Evolutionary conservation across 1,139 yeast genomes (phyloP), one percentile per base, ranked within the genome.

Genomic region (Pichia sp.): DNA sequence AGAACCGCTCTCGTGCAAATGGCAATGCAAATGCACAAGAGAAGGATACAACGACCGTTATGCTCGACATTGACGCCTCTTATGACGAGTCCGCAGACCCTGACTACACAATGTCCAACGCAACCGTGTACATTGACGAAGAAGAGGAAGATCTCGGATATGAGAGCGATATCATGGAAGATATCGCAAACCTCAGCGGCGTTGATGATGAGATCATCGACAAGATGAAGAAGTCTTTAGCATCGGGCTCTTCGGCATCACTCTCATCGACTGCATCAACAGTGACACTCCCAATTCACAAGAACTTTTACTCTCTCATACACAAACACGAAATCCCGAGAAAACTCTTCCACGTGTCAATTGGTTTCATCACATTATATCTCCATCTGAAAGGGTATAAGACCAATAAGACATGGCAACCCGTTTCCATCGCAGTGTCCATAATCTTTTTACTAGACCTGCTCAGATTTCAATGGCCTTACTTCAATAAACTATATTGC

Each of bases 301-400:
- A n/a, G n/a, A n/a, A n/a, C n/a, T n/a, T n/a, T n/a, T n/a, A n/a
- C n/a, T 40, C 45, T 19, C 42, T 56, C 23, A 44, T 56, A 16
- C 60, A 55, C 36, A 83, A 82, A 52, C 91, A 91, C 55, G 98
- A 91, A 58, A 67, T 91, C 17, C 93, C 95, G 3, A 72, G 98
- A 50, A 91, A 91, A 57, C 63, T 72, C 5, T 74, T 91, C 42
- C 98, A 91, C 57, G 81, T 91, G 6, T 81, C 94, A 1, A 85
- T 87, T 37, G 98, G 96, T 1, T 68, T 85, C 41, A 53, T 87
- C 32, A 79, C 96, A 2, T 60, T 91, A 27, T 79, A 72, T 55
- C 63, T 85, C 29, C 88, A 87, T 56, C 71, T 83, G 0, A 55
- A 62, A 27, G 91, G 93, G 6, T 64, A 69, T 6, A 69, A 70